phyloP scores from a whole-genome alignment of 2,329 filamentous ascomycete genomes.

The Phialemonium atrogriseum region DNA sequence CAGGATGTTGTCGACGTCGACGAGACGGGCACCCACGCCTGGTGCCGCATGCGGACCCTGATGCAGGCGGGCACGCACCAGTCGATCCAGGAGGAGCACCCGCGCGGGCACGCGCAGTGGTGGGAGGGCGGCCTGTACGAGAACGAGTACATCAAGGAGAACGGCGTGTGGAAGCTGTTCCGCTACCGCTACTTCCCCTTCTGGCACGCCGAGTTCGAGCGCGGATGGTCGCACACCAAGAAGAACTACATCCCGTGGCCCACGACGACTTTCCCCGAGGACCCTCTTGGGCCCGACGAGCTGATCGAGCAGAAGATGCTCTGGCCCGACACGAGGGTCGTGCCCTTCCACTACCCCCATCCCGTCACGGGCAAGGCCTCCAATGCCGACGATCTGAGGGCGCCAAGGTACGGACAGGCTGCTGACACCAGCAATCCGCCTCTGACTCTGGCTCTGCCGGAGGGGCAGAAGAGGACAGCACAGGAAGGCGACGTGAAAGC shows the following conservation, averaged over 20 bases:
- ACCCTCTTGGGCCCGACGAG: constrained; percentile 42
- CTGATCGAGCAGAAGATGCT: constrained; percentile 44
- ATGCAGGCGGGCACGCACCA: constrained; percentile 48
- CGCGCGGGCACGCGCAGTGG: constrained; percentile 45
- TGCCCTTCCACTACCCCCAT: constrained; percentile 45
- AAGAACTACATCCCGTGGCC: constrained; percentile 45
- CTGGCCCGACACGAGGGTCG: constrained; percentile 47
- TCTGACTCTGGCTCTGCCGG: constrained; percentile 30
- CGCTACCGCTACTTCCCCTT: constrained; percentile 48
- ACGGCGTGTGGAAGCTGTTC: constrained; percentile 45
- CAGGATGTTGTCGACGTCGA: constrained; percentile 47
- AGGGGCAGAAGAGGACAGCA: constrained; percentile 24
- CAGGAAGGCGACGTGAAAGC: constrained; percentile 17
- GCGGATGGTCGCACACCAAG: constrained; percentile 44
- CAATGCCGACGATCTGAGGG: constrained; percentile 37
- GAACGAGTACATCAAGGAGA: constrained; percentile 50
- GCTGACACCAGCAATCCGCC: constrained; percentile 29
- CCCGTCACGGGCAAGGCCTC: constrained; percentile 38
- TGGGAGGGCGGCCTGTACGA: constrained; percentile 52
- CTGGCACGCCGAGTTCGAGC: constrained; percentile 46
- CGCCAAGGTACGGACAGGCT: constrained; percentile 34
- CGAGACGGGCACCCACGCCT: constrained; percentile 34
- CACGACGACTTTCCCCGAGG: constrained; percentile 37
- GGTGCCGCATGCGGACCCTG: constrained; percentile 43
- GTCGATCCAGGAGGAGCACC: constrained; percentile 38